Conservation (phyloP, 129 eudicot species). For the Deinandra increscens region DNA sequence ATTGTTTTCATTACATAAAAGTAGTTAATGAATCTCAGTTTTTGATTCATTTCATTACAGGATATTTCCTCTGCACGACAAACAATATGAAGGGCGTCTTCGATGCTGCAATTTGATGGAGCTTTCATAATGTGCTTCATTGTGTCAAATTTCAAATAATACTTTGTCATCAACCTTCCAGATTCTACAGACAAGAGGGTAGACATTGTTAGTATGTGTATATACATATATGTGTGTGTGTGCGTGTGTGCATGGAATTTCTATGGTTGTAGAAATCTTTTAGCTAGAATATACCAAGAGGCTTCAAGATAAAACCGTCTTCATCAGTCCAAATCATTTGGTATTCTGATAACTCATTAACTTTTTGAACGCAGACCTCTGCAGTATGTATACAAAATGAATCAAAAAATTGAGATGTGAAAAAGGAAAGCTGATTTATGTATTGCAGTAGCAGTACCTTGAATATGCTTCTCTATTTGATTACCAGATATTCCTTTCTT, state of each 20-base stretch:
- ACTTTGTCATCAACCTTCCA: conserved; percentile 95
- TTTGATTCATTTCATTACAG: no score
- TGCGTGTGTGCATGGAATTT: not conserved
- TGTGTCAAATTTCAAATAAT: conserved; percentile 88
- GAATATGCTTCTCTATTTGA: conserved; percentile 71
- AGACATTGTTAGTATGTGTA: conserved; percentile 10
- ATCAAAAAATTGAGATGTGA: conserved; percentile 27
- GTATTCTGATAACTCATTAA: conserved; percentile 78
- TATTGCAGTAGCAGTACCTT: conserved; percentile 56
- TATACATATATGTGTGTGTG: not conserved
- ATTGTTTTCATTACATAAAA: conserved; percentile 2
- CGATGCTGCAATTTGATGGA: conserved; percentile 71
- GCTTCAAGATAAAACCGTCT: conserved; percentile 89
- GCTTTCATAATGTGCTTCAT: conserved; percentile 94
- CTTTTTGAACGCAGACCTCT: conserved; percentile 91
- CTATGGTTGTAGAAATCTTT: not conserved
- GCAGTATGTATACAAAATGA: conserved; percentile 20
- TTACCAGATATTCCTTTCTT: conserved; percentile 58
- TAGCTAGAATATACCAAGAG: conserved; percentile 65
- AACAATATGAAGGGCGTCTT: conserved; percentile 78
- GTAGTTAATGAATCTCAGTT: no score
- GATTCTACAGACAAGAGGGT: conserved; percentile 59
- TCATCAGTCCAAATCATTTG: conserved; percentile 98
- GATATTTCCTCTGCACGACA: conserved; percentile 90
- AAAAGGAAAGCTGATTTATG: conserved; percentile 1